phyloP scores from a whole-genome alignment of 495 filamentous ascomycete genomes.

The Durotheca rogersii region DNA sequence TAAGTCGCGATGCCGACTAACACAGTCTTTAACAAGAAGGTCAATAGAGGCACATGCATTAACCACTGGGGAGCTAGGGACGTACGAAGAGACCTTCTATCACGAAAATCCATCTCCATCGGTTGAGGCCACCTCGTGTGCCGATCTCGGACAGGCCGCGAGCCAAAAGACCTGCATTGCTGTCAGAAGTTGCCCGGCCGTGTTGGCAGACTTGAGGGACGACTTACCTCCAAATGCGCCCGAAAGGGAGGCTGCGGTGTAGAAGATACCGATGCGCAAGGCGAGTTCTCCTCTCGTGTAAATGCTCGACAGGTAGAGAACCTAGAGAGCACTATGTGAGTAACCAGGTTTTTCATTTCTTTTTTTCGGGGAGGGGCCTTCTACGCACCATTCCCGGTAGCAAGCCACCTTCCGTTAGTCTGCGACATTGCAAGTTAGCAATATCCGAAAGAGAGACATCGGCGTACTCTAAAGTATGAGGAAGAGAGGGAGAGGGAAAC shows the following conservation, averaged over 20 bases:
- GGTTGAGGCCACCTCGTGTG: conserved; percentile 41
- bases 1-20: conserved; percentile 56
- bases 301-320: conserved; percentile 51
- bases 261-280: conserved; percentile 55
- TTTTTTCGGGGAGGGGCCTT: not conserved
- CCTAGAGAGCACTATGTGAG: conserved; percentile 28
- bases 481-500: not conserved
- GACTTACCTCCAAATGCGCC: conserved; percentile 56
- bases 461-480: too few species aligned
- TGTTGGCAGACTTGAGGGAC: too few species aligned
- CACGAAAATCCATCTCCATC: conserved; percentile 57
- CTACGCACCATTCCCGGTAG: conserved; percentile 50
- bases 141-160: conserved; percentile 45
- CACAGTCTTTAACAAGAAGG: conserved; percentile 40
- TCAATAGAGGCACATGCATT: not conserved
- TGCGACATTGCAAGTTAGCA: conserved; percentile 6
- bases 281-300: conserved; percentile 53
- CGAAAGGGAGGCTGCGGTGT: conserved; percentile 55
- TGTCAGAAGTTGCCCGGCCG: too few species aligned
- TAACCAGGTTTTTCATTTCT: too few species aligned
- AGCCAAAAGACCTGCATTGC: conserved; percentile 46
- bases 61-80: not conserved
- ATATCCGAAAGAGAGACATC: too few species aligned
- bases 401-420: conserved; percentile 51
- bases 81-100: conserved; percentile 51